phyloP scores from a whole-genome alignment of 2,329 filamentous ascomycete genomes.

The Botrytis elliptica region DNA sequence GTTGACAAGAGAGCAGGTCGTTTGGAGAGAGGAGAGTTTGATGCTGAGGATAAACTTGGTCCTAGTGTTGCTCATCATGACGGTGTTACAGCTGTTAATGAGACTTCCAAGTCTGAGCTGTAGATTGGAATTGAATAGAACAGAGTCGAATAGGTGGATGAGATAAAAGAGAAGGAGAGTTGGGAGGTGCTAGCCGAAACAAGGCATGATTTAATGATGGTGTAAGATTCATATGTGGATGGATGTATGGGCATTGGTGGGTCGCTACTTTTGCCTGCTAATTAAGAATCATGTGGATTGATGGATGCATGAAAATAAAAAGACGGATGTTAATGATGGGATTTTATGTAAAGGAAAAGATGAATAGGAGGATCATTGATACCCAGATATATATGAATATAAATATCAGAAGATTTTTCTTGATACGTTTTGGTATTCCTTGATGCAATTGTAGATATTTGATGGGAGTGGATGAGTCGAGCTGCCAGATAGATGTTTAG shows the following conservation, averaged over 20 bases:
- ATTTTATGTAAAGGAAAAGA: not conserved
- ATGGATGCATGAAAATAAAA: not conserved
- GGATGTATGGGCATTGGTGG: not conserved
- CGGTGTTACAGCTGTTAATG: slow-evolving; percentile 4
- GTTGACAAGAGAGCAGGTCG: slow-evolving; percentile 30
- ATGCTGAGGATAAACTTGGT: slow-evolving; percentile 35
- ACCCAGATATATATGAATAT: not conserved
- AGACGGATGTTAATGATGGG: slow-evolving; percentile 1
- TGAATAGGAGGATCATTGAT: slow-evolving; percentile 2
- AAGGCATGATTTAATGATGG: slow-evolving; percentile 9
- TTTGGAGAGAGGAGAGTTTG: slow-evolving; percentile 35
- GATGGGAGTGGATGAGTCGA: not conserved
- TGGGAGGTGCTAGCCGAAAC: not conserved
- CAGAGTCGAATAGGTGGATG: not conserved
- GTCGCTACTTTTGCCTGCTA: not conserved
- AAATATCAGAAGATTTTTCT: slow-evolving; percentile 1
- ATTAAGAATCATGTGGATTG: not conserved
- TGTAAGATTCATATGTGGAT: not conserved
- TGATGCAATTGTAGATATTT: not conserved
- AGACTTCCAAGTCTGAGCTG: slow-evolving; percentile 14
- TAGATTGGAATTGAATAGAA: not conserved
- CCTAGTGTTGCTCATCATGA: slow-evolving; percentile 12
- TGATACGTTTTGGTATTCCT: not conserved
- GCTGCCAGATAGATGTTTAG: not conserved
- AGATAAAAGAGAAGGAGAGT: not conserved